Base-by-base conservation (phyloP, 139 green algal species). In the Tetratostichococcus sp. region DNA sequence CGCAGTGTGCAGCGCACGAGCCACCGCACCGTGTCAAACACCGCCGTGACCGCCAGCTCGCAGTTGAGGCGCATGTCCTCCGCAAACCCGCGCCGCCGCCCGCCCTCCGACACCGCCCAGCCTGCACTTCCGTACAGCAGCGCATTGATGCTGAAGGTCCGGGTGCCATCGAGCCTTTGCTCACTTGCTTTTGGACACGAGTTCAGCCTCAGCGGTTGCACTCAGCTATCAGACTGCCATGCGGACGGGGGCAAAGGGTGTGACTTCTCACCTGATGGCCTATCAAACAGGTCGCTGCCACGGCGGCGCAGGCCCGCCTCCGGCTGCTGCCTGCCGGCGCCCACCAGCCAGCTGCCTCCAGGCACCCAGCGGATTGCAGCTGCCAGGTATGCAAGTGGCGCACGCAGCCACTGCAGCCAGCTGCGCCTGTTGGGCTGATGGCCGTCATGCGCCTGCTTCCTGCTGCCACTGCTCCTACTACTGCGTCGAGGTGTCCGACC, bases 61-160 rank as follows among this genome's bases (percentile, higher is more conserved):
- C 42, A 30, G 0, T 43, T 72, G 42, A 91, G 66, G n/a, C 83
- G 78, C 17, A 80, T 26, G 26, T 94, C 91, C 73, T 94, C 86
- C 19, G 94, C 30, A 30, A 93, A 73, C 21, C 88, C 88, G 0
- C 74, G 70, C 30, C 66, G 35, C n/a, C 42, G 42, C 1, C 58
- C 59, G 25, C 31, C 35, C 43, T 87, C 76, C 30, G 69, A 32
- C 0, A 78, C 80, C n/a, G 71, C 73, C 62, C 72, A 82, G 21
- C 83, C 80, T 78, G 74, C 33, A 76, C 19, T 23, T 35, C 2
- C 16, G 43, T 25, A 23, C 5, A 67, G 43, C 70, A 39, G n/a
- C 25, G 71, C 57, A 34, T 21, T n/a, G 50, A 74, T 74, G 16
- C 39, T 11, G 39, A 50, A 50, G 39, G 8, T 6, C 11, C 39